phyloP scores from a whole-genome alignment of 352 stramenopile species.

The Pythium plurisporium region DNA sequence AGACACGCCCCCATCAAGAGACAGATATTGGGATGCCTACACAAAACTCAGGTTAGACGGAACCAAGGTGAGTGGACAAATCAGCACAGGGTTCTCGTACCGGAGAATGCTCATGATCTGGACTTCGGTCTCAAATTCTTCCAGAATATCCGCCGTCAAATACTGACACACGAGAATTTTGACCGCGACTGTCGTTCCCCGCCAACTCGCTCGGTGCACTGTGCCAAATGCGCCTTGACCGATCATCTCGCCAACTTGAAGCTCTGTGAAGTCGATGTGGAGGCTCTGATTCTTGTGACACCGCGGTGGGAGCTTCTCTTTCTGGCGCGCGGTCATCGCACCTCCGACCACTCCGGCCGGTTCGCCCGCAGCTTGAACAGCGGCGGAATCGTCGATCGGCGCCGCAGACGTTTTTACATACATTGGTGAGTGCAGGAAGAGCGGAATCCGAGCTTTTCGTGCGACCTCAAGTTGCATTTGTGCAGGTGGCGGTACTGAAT shows the following conservation, averaged over 20 bases:
- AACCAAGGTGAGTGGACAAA: background rate
- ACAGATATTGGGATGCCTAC: slow-evolving; percentile 84
- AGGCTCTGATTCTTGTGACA: slow-evolving; percentile 68
- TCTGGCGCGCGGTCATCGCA: slow-evolving; percentile 27
- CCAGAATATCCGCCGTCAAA: slow-evolving; percentile 75
- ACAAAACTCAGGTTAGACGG: background rate
- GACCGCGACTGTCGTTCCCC: slow-evolving; percentile 71
- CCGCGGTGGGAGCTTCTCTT: slow-evolving; percentile 50
- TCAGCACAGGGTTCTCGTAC: slow-evolving; percentile 24
- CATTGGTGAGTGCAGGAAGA: slow-evolving; percentile 86
- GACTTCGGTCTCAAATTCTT: slow-evolving; percentile 86
- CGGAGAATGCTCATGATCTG: slow-evolving; percentile 89
- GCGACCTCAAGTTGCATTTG: slow-evolving; percentile 87
- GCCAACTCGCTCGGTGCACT: slow-evolving; percentile 69
- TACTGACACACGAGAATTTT: slow-evolving; percentile 86
- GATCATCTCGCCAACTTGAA: slow-evolving; percentile 80
- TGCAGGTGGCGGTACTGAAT: slow-evolving; percentile 59
- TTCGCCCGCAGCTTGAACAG: slow-evolving; percentile 12
- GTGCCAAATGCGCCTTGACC: slow-evolving; percentile 82
- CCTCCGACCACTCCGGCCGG: slow-evolving; percentile 1
- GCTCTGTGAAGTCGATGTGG: slow-evolving; percentile 76
- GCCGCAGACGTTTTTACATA: slow-evolving; percentile 72
- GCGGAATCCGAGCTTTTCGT: slow-evolving; percentile 71
- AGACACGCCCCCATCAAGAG: slow-evolving; percentile 80
- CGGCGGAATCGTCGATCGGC: slow-evolving; percentile 46